Evolutionary conservation across 331 rosid genomes (phyloP), one percentile per base, ranked within the genome.

Genomic region (Quercus phellos): DNA sequence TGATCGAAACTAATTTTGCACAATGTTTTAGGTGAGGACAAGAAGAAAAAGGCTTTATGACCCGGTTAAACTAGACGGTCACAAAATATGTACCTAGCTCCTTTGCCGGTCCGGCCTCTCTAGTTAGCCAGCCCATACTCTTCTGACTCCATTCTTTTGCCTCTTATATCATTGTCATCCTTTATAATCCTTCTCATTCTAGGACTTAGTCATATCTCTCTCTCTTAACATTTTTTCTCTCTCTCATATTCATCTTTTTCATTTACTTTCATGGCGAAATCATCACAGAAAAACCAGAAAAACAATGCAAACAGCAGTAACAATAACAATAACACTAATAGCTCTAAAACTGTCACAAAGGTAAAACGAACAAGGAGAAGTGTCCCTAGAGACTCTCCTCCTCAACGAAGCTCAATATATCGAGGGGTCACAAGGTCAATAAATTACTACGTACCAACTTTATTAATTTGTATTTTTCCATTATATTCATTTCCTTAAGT

Each of bases 391-490:
- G 86, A 86, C 50, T 80, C 97, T 60, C 98, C 97, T 27, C 89
- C 90, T 4, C 97, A 84, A 59, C 86, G 98, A 51, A 94, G 97
- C 85, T 94, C 98, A 24, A 67, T 89, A 24, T 89, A 75, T 67
- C 83, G 98, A 6, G 98, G 98, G 4, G 98, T 94, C 79, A 94
- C 98, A 2, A 94, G 98, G 98, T 90, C 55, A 12, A 61, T 53
- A 32, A 38, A 8, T 38, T 38, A 38, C 46, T 8, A 38, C 46
- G 12, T 7, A 4, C 51, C 30, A 34, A 2, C 11, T 27, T 5
- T 1, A n/a, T 35, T 64, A 21, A 32, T 18, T 68, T 12, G 2
- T 6, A 30, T 21, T 7, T 6, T 14, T 4, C 8, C 24, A 46
- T 29, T 51, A 50, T 29, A 19, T 22, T 50, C 16, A n/a, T 80